Conservation (phyloP, 139 green algal species). For the Diplosphaera chodatii region DNA sequence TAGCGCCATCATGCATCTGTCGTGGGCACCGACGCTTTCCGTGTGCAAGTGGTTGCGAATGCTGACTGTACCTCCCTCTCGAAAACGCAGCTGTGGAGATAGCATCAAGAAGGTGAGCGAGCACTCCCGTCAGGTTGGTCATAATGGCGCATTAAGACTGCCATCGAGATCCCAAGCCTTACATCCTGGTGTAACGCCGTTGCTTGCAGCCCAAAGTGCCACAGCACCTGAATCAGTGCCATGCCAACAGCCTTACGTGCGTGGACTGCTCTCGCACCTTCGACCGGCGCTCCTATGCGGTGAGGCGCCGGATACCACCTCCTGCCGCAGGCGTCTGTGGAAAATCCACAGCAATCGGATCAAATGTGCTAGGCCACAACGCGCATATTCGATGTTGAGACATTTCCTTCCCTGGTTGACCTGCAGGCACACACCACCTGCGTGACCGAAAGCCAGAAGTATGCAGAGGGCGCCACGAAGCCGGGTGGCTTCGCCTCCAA, state of each 20-base stretch:
- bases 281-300: conserved; percentile 51
- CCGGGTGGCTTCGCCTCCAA: conserved; percentile 71
- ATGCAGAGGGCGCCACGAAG: conserved; percentile 83
- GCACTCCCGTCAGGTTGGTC: not conserved
- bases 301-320: conserved; percentile 16
- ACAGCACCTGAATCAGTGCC: conserved; percentile 56
- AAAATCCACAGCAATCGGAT: too few species aligned
- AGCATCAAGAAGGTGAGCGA: conserved; percentile 59
- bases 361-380: too few species aligned
- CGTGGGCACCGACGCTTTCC: too few species aligned
- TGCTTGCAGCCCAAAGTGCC: conserved; percentile 67
- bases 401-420: too few species aligned
- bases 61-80: too few species aligned
- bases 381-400: too few species aligned
- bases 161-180: too few species aligned
- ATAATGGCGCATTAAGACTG: too few species aligned
- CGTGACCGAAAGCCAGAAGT: conserved; percentile 93
- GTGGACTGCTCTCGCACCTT: conserved; percentile 80
- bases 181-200: too few species aligned
- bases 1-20: too few species aligned
- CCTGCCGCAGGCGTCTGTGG: too few species aligned
- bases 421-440: conserved; percentile 67
- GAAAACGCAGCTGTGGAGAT: conserved; percentile 82
- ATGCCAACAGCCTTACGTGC: conserved; percentile 64
- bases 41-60: too few species aligned